Evolutionary conservation across 139 green algal species (phyloP).

Genomic region (Astrephomene gubernaculifera): DNA sequence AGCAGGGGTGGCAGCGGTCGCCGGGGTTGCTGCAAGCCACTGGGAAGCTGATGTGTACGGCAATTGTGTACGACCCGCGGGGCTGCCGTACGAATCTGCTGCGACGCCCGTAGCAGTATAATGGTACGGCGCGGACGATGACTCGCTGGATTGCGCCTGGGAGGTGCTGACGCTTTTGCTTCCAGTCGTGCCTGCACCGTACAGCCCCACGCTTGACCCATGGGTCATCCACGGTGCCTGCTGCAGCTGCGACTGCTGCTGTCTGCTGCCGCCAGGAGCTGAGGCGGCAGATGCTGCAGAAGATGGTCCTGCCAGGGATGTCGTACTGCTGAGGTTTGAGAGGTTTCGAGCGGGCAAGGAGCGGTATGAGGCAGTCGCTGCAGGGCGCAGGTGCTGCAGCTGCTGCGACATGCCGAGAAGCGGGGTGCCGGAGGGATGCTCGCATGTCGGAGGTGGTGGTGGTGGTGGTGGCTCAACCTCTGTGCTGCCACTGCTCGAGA

Average conservation of each 20-base stretch:
- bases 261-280: not conserved
- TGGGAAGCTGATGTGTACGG: no score
- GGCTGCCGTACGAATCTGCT: not conserved
- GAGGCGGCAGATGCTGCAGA: slow-evolving; percentile 4
- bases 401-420: no score
- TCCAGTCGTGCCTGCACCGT: not conserved
- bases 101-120: not conserved
- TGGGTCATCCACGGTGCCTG: not conserved
- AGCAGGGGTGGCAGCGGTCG: no score
- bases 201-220: not conserved
- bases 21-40: no score
- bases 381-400: no score
- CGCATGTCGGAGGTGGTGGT: no score
- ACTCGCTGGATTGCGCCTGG: not conserved
- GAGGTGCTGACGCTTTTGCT: not conserved
- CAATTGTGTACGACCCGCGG: no score
- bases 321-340: slow-evolving; percentile 19
- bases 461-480: no score
- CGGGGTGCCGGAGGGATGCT: no score
- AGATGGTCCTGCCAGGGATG: slow-evolving; percentile 7
- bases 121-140: not conserved
- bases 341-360: no score
- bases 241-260: not conserved
- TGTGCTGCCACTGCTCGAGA: no score
- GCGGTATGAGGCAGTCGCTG: no score